Evolutionary conservation across 139 green algal species (phyloP), one percentile per base, ranked within the genome.

Genomic region (Trebouxia sp.): DNA sequence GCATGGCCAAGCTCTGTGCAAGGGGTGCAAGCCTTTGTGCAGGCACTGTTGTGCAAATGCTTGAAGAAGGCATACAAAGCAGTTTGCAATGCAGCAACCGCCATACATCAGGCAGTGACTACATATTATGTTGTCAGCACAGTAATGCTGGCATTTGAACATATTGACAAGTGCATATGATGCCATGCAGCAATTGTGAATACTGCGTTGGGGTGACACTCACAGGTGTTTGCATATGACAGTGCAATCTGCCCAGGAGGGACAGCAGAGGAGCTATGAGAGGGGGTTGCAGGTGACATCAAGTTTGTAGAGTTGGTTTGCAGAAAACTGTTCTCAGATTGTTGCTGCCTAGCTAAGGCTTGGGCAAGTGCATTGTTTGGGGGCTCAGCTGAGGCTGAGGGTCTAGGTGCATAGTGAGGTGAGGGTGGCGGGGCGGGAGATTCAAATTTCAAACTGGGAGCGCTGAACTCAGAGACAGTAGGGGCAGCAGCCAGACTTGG

Each of bases 301-400:
- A 26, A 39, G 26, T 32, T 32, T 6, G 32, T 22, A 45, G 62
- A 35, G 32, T 43, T 42, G 11, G 32, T 45, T 35, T 72, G 62
- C 62, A 72, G 43, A 72, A 72, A 72, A 35, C 35, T 72, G 32
- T 42, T 41, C 37, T 72, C 32, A 15, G 62, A 42, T 37, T 42
- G 32, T 35, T 72, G 62, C 35, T 72, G 62, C 26, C 6, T 30
- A 30, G 32, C 62, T 30, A 43, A 35, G 1, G 62, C 62, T 72
- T 72, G 62, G 15, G n/a, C 32, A 32, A 45, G 5, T 28, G 62
- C 62, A 30, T 35, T 37, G 35, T 35, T 72, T 22, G 62, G 62
- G 62, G 62, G 6, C 17, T 41, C 32, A 43, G 58, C 32, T 70
- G 58, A 32, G 35, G 32, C 8, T 43, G 62, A 43, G 62, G 35